Conservation (phyloP, 2,329 filamentous ascomycete species). For the Cladophialophora yegresii region DNA sequence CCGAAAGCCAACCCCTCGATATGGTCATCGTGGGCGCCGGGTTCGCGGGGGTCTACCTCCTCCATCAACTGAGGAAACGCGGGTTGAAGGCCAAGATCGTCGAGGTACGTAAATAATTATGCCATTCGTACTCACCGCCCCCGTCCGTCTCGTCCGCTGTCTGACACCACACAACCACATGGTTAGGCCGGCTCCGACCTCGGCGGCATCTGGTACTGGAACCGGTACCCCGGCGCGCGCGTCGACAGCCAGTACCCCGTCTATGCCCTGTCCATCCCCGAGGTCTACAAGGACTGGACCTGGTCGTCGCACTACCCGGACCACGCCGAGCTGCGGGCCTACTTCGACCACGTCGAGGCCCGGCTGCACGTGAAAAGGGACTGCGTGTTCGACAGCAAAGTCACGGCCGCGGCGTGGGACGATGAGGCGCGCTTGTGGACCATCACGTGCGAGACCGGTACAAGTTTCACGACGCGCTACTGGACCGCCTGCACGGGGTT, state of each 20-base stretch:
- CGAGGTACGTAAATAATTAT: conserved; percentile 12
- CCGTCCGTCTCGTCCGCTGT: neutral
- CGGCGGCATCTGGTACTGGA: conserved; percentile 29
- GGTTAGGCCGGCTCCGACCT: conserved; percentile 21
- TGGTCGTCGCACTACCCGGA: conserved; percentile 31
- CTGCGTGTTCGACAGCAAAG: conserved; percentile 40
- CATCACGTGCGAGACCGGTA: conserved; percentile 44
- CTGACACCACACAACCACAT: neutral
- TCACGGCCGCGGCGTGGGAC: conserved; percentile 46
- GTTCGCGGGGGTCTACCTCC: conserved; percentile 51
- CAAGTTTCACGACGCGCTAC: conserved; percentile 26
- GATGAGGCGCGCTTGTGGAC: conserved; percentile 45
- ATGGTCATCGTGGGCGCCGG: conserved; percentile 38
- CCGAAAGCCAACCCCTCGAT: conserved; percentile 8
- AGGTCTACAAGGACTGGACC: conserved; percentile 44
- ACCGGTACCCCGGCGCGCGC: conserved; percentile 47
- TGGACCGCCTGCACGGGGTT: conserved; percentile 43
- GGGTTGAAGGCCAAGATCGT: conserved; percentile 54
- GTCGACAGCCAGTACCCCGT: conserved; percentile 52
- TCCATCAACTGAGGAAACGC: conserved; percentile 55
- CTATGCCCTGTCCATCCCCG: conserved; percentile 57
- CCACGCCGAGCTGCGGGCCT: conserved; percentile 23
- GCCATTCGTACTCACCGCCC: neutral
- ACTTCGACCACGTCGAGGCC: conserved; percentile 25
- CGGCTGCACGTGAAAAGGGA: conserved; percentile 42